Base-by-base conservation (phyloP, 1,284 basidiomycete species). In the Hortiboletus rubellus region DNA sequence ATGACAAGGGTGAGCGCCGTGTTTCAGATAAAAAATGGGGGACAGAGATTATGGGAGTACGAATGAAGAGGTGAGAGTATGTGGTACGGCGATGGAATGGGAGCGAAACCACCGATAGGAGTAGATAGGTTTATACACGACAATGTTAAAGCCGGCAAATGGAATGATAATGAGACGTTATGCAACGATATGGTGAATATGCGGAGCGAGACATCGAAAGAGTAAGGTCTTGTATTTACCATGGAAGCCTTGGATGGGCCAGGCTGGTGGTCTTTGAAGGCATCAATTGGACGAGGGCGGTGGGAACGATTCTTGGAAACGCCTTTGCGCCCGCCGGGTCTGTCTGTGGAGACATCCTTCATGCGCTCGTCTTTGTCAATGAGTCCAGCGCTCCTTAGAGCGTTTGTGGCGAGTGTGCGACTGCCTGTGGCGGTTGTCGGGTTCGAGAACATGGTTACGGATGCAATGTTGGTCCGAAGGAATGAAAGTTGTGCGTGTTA, bases 311-410 rank as follows among this genome's bases (percentile, higher is more conserved):
- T 71, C 74, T 85, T 87, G 48, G 79, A 77, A 17, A 78, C 63
- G 43, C 82, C 82, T 70, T 90, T 91, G 62, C 87, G 80, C 17
- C 86, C 86, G 51, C 85, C 85, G 5, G 84, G 85, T 62, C 77
- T 85, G 73, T 87, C 85, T 10, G 52, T 42, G 15, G 79, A 77
- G 37, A 76, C 74, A 65, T 91, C 88, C 57, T 82, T 81, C 88
- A 91, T 91, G 64, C 76, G 80, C 54, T 83, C 77, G 69, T 91
- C 88, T 56, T 82, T 77, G 76, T 90, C 88, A 60, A 86, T 84
- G 65, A 90, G 83, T 44, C 89, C 89, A 3, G 86, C 87, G 50
- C 74, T 81, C 59, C 85, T 84, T 30, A 90, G 75, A 30, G 86
- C 83, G 55, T 72, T 84, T 54, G 78, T 64, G 31, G 83, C 86